Evolutionary conservation across 129 eudicot species (phyloP), one percentile per base, ranked within the genome.

Genomic region (Calendula officinalis): DNA sequence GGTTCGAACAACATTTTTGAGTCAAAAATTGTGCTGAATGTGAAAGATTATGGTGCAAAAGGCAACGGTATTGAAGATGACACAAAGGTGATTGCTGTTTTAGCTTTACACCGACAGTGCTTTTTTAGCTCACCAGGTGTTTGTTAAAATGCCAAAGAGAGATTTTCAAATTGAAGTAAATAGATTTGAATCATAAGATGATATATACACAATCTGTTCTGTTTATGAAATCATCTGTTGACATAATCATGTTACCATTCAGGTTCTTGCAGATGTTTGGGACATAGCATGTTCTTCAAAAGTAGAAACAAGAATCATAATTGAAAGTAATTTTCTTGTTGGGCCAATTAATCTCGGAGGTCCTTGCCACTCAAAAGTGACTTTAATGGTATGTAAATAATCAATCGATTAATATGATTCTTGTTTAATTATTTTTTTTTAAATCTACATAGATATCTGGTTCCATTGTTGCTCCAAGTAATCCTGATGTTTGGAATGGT

Each of bases 61-160:
- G 96, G 96, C 1, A 83, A 92, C 68, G 98, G 96, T 11, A 8
- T 81, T 22, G 52, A 66, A 40, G 96, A 91, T 54, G 98, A 91
- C 60, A 84, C 90, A 14, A 32, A 82, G 96, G 98, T 91, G 74
- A 56, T 8, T 36, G 27, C 13, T 12, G 3, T 5, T 46, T 14
- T 11, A 12, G 6, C 3, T 5, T 51, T 76, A 45, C 55, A 15
- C 1, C 14, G n/a, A 17, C 16, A 34, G 17, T 44, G 17, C 6
- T 40, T 60, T 47, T 67, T 36, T 52, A 35, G 51, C 27, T 45
- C 71, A 54, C 59, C 50, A 55, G 58, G 66, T 73, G 77, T 54
- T 54, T 45, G 64, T 35, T 14, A 36, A 53, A 33, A 54, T 54
- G 71, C 65, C 66, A 49, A 60, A 71, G n/a, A 70, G 40, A 27